Conservation (phyloP, 2,329 filamentous ascomycete genomes). For the Monosporascus sp. region DNA sequence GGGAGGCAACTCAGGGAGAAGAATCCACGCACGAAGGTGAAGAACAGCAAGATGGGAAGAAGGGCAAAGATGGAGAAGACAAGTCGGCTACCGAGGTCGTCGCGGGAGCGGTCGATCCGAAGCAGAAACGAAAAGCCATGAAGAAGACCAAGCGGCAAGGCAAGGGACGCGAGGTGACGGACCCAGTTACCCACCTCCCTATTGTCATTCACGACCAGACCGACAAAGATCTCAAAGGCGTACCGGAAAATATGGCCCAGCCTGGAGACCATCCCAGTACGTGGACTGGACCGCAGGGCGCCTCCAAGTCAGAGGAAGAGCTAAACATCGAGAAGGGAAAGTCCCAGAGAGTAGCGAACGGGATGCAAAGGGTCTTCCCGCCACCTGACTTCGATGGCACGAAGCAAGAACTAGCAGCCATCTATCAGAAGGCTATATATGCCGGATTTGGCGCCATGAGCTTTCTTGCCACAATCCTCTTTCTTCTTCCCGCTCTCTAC, state of each 20-base stretch:
- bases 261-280: slow-evolving; percentile 32
- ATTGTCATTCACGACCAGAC: slow-evolving; percentile 66
- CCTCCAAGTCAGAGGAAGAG: slow-evolving; percentile 34
- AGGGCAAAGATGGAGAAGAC: slow-evolving; percentile 12
- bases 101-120: slow-evolving; percentile 35
- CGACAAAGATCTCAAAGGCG: slow-evolving; percentile 48
- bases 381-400: slow-evolving; percentile 42
- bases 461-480: slow-evolving; percentile 17
- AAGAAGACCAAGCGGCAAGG: slow-evolving; percentile 39
- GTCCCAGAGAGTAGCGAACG: slow-evolving; percentile 34
- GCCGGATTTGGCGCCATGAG: slow-evolving; percentile 31
- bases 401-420: slow-evolving; percentile 24
- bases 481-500: slow-evolving; percentile 19
- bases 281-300: slow-evolving; percentile 32
- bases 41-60: slow-evolving; percentile 1
- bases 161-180: slow-evolving; percentile 60
- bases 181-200: slow-evolving; percentile 67
- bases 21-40: slow-evolving; percentile 1
- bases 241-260: slow-evolving; percentile 29
- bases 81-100: slow-evolving; percentile 31
- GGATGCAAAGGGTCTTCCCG: slow-evolving; percentile 40
- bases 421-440: slow-evolving; percentile 31
- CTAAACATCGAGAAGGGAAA: slow-evolving; percentile 30
- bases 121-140: slow-evolving; percentile 42
- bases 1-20: slow-evolving; percentile 11